These are phyloP conservation scores for Candida glaebosa DNA, from an alignment of 805 yeast genomes.

Conservation along the genomic window DNA sequence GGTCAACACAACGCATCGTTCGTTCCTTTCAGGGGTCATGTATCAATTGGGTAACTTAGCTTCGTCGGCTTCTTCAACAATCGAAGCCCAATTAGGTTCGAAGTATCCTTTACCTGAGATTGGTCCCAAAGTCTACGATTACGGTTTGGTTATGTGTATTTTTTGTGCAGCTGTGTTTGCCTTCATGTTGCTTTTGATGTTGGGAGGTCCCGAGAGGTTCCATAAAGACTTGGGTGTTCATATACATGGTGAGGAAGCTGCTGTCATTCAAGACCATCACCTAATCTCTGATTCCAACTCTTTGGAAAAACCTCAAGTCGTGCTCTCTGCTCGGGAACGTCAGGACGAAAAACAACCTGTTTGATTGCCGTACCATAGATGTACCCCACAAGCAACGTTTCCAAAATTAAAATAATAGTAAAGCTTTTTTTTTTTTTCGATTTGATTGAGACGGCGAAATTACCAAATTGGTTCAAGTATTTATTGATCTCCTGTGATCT, in stretches of 20 bases:
- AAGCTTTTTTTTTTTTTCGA: no score
- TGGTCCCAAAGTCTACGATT: constrained; percentile 34
- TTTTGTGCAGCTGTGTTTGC: constrained; percentile 63
- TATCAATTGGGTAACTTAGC: constrained; percentile 70
- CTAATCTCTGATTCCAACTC: no score
- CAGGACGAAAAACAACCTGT: no score
- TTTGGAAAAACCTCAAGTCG: no score
- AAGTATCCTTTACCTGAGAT: constrained; percentile 34
- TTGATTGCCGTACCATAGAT: no score
- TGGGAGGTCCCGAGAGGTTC: constrained; percentile 58
- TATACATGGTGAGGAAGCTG: background rate
- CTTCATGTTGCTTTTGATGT: constrained; percentile 43
- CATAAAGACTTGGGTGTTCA: constrained; percentile 13
- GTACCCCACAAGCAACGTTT: no score
- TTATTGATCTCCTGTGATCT: no score
- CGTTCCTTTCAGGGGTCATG: constrained; percentile 60
- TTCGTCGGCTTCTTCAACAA: constrained; percentile 66
- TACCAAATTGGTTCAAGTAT: no score
- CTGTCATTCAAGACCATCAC: no score
- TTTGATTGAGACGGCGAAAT: no score
- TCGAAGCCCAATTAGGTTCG: constrained; percentile 61
- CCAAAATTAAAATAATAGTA: no score
- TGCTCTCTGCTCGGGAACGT: no score
- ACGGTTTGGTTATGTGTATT: constrained; percentile 62
- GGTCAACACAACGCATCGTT: constrained; percentile 59